Conservation (phyloP, 2,329 filamentous ascomycete species). For the Whalleya microplaca region DNA sequence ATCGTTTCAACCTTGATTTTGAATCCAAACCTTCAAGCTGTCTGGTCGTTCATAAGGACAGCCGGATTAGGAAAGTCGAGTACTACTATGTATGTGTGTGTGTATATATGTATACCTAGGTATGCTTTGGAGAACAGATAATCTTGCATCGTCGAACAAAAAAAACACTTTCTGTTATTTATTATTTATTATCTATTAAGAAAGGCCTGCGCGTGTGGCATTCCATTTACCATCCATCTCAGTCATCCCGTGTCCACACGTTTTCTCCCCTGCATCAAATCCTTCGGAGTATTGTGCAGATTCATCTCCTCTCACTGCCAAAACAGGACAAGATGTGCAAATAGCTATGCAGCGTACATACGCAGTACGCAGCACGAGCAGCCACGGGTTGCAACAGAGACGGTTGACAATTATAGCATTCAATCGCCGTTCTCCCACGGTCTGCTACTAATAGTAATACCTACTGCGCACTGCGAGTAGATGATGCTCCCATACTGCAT, state of each 20-base stretch:
- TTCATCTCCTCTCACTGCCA: background rate
- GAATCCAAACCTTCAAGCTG: background rate
- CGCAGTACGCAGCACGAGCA: too few species aligned
- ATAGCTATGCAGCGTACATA: background rate
- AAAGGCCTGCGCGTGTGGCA: background rate
- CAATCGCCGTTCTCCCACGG: background rate
- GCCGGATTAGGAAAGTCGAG: background rate
- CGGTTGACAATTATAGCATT: background rate
- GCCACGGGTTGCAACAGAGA: background rate
- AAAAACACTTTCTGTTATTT: background rate
- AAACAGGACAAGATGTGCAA: background rate
- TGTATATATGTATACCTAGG: too few species aligned
- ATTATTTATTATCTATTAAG: background rate
- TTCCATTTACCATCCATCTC: background rate
- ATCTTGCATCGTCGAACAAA: background rate
- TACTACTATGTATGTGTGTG: too few species aligned
- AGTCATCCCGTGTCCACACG: background rate
- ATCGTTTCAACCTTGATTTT: background rate
- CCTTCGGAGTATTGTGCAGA: background rate
- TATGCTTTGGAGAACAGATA: background rate
- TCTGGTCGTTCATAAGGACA: background rate
- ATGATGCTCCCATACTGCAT: too few species aligned
- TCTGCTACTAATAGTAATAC: too few species aligned
- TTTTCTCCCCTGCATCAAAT: background rate
- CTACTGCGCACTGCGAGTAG: too few species aligned